Base-by-base conservation (phyloP, 768 basidiomycete genomes). In the Suillus variegatus region DNA sequence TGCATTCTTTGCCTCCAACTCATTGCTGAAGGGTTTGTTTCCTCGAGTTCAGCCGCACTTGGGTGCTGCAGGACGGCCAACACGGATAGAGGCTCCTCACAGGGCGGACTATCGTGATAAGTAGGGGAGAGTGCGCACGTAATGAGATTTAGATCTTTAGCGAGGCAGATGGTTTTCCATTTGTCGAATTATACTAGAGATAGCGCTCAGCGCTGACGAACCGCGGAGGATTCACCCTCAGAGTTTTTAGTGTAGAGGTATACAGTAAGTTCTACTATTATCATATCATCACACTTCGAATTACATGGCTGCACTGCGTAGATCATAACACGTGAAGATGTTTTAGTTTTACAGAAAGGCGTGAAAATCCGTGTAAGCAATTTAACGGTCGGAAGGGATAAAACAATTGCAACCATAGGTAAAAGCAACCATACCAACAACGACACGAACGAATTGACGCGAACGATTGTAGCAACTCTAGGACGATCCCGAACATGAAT, bases 51-150 rank as follows among this genome's bases (percentile, higher is more conserved):
- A 63, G 12, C 49, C 43, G 25, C 43, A 49, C 16, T 72, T 66
- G 22, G 84, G 82, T 18, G 82, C 83, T 9, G 82, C 82, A 14
- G 83, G 80, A 3, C 80, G 77, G 12, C 82, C 36, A 81, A 83
- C 2, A 80, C 82, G 18, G 82, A 78, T 40, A 65, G 46, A 25
- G 58, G 69, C 20, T n/a, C 44, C 9, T 46, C 43, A 44, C 18
- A n/a, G 8, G 20, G 44, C 5, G 20, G 20, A 10, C 9, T 20
- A 8, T 46, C 44, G 3, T n/a, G 9, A n/a, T n/a, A 10, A 46
- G 28, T 28, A 28, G 28, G 28, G 28, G 2, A 28, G 3, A 28
- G 32, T 32, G 32, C 0, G 5, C 32, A 32, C 32, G 32, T 32
- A 32, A 32, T 32, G 32, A 32, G 32, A 32, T 32, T 1, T 32